Evolutionary conservation across 805 yeast species (phyloP).

Genomic region (Starmera amethionina): DNA sequence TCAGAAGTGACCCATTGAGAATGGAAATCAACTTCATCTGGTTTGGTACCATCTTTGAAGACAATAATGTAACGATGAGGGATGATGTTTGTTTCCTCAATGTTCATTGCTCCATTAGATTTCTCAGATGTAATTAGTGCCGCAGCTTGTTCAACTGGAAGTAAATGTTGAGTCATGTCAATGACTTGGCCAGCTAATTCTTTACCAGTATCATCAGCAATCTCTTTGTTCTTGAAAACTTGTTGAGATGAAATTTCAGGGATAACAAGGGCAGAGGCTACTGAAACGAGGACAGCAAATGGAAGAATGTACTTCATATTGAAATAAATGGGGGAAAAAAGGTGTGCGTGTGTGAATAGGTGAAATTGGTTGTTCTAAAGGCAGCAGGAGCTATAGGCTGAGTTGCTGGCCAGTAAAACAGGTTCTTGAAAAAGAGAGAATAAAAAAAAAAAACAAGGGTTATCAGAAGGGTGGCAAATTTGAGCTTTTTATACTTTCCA

Average conservation of each 20-base stretch:
- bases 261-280: conserved; percentile 48
- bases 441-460: no score
- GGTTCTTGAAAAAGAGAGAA: no score
- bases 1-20: conserved; percentile 50
- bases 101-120: conserved; percentile 15
- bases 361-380: no score
- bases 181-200: conserved; percentile 10
- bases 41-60: conserved; percentile 54
- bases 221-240: conserved; percentile 20
- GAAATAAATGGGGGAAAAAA: no score
- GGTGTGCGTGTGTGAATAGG: no score
- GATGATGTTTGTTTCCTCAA: conserved; percentile 27
- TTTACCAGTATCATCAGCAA: conserved; percentile 2
- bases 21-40: conserved; percentile 53
- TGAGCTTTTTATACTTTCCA: no score
- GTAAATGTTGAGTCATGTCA: conserved; percentile 9
- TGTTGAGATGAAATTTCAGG: conserved; percentile 41
- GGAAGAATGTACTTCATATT: conserved; percentile 13
- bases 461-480: no score
- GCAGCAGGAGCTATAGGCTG: no score
- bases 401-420: no score
- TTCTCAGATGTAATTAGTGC: conserved; percentile 38
- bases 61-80: conserved; percentile 80
- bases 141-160: conserved; percentile 21
- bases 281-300: conserved; percentile 25